phyloP scores from a whole-genome alignment of 345 rosid species.

The Kandelia obovata region DNA sequence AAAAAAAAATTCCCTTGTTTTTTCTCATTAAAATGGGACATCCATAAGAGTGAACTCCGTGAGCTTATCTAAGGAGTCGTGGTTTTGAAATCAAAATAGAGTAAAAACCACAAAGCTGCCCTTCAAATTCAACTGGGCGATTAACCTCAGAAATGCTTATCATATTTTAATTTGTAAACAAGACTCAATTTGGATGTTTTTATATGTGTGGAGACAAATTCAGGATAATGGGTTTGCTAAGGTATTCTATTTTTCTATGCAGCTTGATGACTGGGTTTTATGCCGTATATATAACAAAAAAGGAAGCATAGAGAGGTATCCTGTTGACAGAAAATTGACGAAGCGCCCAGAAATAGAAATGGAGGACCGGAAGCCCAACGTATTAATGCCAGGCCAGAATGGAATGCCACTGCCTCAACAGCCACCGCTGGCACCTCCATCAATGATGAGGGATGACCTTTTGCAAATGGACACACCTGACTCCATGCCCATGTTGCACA shows the following conservation, averaged over 20 bases:
- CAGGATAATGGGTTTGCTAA: background rate
- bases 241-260: slow-evolving; percentile 13
- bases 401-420: slow-evolving; percentile 1
- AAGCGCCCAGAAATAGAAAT: slow-evolving; percentile 10
- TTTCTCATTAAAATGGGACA: too few species aligned
- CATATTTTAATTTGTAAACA: too few species aligned
- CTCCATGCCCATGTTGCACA: slow-evolving; percentile 45
- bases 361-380: slow-evolving; percentile 42
- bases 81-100: too few species aligned
- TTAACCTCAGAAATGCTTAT: too few species aligned
- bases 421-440: background rate
- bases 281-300: slow-evolving; percentile 88
- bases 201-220: background rate
- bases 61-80: too few species aligned
- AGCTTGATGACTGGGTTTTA: slow-evolving; percentile 88
- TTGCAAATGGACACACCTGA: slow-evolving; percentile 48
- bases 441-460: background rate
- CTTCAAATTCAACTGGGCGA: too few species aligned
- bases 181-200: slow-evolving; percentile 1
- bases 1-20: too few species aligned
- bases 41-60: too few species aligned
- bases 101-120: too few species aligned
- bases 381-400: slow-evolving; percentile 7
- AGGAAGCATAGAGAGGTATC: slow-evolving; percentile 54
- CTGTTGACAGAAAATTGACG: slow-evolving; percentile 22